Evolutionary conservation across 2,329 filamentous ascomycete species (phyloP).

Genomic region (Alternaria incomplexa): DNA sequence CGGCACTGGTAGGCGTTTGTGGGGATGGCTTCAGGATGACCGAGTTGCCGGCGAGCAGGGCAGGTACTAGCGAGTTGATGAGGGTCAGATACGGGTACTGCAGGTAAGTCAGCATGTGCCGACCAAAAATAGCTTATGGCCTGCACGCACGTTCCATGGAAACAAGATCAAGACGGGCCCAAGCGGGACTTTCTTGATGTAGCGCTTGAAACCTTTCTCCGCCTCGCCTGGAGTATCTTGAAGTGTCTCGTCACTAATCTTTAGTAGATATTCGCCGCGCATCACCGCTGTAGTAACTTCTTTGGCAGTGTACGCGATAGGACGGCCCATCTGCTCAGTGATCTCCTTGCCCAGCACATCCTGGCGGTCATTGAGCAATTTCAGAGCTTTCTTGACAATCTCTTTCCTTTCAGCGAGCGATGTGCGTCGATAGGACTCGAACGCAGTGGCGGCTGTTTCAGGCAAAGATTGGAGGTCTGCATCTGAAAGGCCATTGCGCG

Average conservation of each 20-base stretch:
- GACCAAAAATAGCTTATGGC: constrained; percentile 9
- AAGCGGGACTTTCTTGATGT: constrained; percentile 85
- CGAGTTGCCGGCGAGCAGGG: constrained; percentile 86
- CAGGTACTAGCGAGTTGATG: constrained; percentile 89
- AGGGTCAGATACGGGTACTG: constrained; percentile 95
- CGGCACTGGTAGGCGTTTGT: constrained; percentile 89
- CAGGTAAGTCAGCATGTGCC: constrained; percentile 22
- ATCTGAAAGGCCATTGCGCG: constrained; percentile 74
- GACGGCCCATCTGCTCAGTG: constrained; percentile 93
- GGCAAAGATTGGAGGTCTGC: constrained; percentile 76
- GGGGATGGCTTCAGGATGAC: constrained; percentile 95
- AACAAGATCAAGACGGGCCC: constrained; percentile 90
- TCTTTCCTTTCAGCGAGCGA: constrained; percentile 75
- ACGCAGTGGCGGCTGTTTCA: constrained; percentile 73
- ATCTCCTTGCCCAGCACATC: constrained; percentile 84
- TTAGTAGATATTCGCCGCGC: constrained; percentile 83
- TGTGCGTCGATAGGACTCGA: constrained; percentile 77
- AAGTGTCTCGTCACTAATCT: constrained; percentile 79
- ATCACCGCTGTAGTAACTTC: constrained; percentile 87
- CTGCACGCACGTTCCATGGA: constrained; percentile 84
- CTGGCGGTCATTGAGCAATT: constrained; percentile 71
- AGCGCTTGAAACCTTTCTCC: constrained; percentile 88
- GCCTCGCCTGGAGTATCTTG: constrained; percentile 81
- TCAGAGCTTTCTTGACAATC: constrained; percentile 81
- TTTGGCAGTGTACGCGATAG: constrained; percentile 82